Evolutionary conservation across 371 early-diverging fungal species (phyloP).

Genomic region (Actinomortierella wolfii): DNA sequence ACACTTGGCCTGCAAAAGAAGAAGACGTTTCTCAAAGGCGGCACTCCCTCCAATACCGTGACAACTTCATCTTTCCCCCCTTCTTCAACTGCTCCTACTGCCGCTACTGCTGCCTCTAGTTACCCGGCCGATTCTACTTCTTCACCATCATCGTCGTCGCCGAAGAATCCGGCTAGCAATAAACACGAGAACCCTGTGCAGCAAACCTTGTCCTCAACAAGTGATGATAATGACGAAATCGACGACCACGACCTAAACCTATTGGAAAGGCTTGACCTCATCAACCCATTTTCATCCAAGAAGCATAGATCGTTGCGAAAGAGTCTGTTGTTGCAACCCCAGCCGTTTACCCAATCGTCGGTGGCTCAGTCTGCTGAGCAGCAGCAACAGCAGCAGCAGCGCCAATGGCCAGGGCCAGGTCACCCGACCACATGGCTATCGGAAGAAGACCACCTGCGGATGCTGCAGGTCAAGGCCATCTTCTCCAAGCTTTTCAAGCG

Average conservation of each 20-base stretch:
- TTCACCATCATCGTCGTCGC: too few relatives aligned
- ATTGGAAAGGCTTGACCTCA: constrained; percentile 33
- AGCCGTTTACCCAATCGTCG: constrained; percentile 1
- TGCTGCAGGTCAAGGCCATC: constrained; percentile 29
- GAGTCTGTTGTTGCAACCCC: constrained; percentile 13
- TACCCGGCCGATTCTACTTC: not conserved
- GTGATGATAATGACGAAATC: not conserved
- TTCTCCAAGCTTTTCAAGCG: constrained; percentile 42
- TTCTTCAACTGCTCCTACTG: not conserved
- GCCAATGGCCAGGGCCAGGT: constrained; percentile 2
- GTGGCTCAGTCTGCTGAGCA: not conserved
- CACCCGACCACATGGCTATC: constrained; percentile 6
- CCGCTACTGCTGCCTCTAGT: constrained; percentile 7
- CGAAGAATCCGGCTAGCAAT: too few relatives aligned
- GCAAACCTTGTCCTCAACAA: too few relatives aligned
- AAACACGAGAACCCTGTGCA: too few relatives aligned
- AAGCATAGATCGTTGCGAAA: constrained; percentile 19
- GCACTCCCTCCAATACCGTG: not conserved
- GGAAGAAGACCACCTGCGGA: constrained; percentile 33
- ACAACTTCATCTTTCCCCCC: not conserved
- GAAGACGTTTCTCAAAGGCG: not conserved
- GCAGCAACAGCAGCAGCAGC: not conserved
- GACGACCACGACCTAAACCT: constrained; percentile 4
- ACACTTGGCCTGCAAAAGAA: not conserved
- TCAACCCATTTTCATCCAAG: constrained; percentile 13